A percentile compares a stretch with the other conserved stretches of the same genome.
phyloP scores from a whole-genome alignment of 169 alveolate species.

The Plasmodium gaboni region DNA sequence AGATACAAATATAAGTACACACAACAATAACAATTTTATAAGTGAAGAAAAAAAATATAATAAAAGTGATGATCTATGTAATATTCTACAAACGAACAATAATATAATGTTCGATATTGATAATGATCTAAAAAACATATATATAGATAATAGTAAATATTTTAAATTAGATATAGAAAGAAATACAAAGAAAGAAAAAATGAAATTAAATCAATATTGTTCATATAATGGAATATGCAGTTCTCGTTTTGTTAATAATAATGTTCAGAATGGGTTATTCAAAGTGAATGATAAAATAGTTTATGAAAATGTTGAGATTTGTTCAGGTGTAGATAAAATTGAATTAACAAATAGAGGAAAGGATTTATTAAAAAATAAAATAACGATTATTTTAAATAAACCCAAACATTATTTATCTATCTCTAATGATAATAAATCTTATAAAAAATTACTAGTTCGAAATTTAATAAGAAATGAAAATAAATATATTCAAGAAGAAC shows the following conservation, averaged over 20 bases:
- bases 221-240: constrained; percentile 65
- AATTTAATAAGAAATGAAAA: constrained; percentile 76
- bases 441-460: constrained; percentile 63
- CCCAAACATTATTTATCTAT: constrained; percentile 69
- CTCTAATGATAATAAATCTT: constrained; percentile 48
- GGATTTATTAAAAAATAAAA: constrained; percentile 46
- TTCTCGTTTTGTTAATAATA: constrained; percentile 62
- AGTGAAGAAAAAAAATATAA: not conserved
- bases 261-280: constrained; percentile 57
- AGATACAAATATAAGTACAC: not conserved
- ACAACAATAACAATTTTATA: not conserved
- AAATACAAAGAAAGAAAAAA: not conserved
- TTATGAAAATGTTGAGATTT: constrained; percentile 29
- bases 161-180: constrained; percentile 2
- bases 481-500: constrained; percentile 73
- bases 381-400: constrained; percentile 70
- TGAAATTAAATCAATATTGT: constrained; percentile 51
- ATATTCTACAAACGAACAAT: not conserved
- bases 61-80: not conserved
- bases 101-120: constrained; percentile 9
- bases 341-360: constrained; percentile 64
- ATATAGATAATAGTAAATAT: constrained; percentile 61
- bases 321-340: constrained; percentile 21
- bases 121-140: constrained; percentile 28
- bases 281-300: constrained; percentile 59